Evolutionary conservation across 768 basidiomycete genomes (phyloP).

Genomic region (Trichaptum fuscoviolaceum): DNA sequence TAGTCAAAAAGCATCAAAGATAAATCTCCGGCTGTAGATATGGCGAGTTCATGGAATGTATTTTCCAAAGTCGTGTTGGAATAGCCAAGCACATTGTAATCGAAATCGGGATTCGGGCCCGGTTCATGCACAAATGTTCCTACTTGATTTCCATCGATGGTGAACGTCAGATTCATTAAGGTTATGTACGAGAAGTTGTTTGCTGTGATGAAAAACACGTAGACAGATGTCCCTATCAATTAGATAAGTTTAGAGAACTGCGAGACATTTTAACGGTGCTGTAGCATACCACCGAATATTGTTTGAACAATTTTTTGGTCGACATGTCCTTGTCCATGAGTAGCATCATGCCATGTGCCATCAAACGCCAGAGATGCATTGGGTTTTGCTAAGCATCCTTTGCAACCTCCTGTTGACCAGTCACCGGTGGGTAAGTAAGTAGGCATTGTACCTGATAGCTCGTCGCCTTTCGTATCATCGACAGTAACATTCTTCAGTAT

Average conservation of each 20-base stretch:
- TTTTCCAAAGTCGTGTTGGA: slow-evolving; percentile 22
- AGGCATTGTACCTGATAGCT: slow-evolving; percentile 26
- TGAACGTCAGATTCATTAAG: slow-evolving; percentile 32
- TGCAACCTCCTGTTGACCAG: slow-evolving; percentile 29
- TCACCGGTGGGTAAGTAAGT: slow-evolving; percentile 27
- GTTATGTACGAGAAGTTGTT: slow-evolving; percentile 19
- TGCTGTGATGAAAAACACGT: slow-evolving; percentile 35
- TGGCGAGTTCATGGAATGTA: slow-evolving; percentile 18
- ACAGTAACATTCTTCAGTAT: slow-evolving; percentile 18
- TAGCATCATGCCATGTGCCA: slow-evolving; percentile 35
- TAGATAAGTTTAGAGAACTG: background rate
- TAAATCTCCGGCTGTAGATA: background rate
- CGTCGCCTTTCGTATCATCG: slow-evolving; percentile 34
- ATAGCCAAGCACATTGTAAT: slow-evolving; percentile 34
- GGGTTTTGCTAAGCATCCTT: slow-evolving; percentile 22
- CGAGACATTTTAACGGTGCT: background rate
- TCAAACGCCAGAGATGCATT: slow-evolving; percentile 16
- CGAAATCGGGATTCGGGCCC: background rate
- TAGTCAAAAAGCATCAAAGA: slow-evolving; percentile 4
- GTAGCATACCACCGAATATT: background rate
- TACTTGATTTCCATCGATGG: slow-evolving; percentile 29
- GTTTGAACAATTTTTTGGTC: background rate
- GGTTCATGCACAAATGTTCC: slow-evolving; percentile 24
- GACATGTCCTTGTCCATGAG: slow-evolving; percentile 6
- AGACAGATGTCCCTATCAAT: slow-evolving; percentile 35